Base-by-base conservation (phyloP, 352 stramenopile genomes). In the Phytophthora ohioensis region DNA sequence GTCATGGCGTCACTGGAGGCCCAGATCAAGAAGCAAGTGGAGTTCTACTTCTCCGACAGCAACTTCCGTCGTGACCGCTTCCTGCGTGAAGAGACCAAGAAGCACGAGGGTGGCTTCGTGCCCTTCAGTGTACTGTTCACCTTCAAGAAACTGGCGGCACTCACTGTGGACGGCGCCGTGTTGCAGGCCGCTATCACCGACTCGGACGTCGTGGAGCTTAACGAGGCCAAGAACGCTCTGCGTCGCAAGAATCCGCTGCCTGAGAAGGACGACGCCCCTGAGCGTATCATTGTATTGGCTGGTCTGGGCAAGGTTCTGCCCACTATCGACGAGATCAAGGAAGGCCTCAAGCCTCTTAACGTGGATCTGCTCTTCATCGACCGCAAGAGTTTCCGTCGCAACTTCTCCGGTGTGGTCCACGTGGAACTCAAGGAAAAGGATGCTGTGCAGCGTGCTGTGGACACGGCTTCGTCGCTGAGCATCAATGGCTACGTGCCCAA, bases 41-140 rank as follows among this genome's bases (percentile, higher is more conserved):
- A 97, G 84, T 97, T 97, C 76, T 98, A 97, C 85, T 97, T 98
- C 81, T 93, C 82, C 45, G 91, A 97, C 78, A 94, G 87, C 78
- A 98, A 98, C 76, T 96, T 97, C 67, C 90, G 92, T 57, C 92
- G 91, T 60, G 92, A 98, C 75, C 88, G 91, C 62, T 97, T 97
- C 78, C 76, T 97, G 70, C 78, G 88, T 42, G 85, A 91, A 43
- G 86, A 94, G 70, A 93, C 88, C 59, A 94, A 88, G 75, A 94
- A 94, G 73, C 72, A 90, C 34, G 77, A 90, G 6, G 88, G 88
- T 43, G 90, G 90, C 58, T 97, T 94, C 62, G 79, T 97, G 54
- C 88, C 88, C 4, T 92, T 97, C 75, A 81, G 67, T 10, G 86
- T 96, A 49, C 81, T 98, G 57, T 92, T 97, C 62, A 97, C 84